Evolutionary conservation across 768 basidiomycete species (phyloP), one percentile per base, ranked within the genome.

Genomic region (Amanita pseudoporphyria): DNA sequence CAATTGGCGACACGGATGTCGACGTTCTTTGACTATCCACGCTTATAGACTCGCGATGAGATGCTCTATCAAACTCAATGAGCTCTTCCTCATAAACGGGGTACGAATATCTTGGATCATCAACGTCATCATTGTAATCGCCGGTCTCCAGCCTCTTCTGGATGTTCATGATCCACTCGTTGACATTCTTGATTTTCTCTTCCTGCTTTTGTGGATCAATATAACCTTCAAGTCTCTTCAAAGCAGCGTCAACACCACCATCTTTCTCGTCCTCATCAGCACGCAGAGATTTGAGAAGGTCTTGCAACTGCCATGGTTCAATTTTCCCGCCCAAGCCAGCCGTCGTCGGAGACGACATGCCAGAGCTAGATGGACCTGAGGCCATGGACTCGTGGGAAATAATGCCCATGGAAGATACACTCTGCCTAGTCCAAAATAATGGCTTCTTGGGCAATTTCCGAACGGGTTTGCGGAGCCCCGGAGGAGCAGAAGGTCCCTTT

Each of bases 291-390:
- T 88, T 84, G 9, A 90, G 72, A 33, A 90, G 66, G 22, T 84
- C 82, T 58, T 86, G 85, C 65, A 87, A 70, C 56, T 90, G 89
- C 89, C 89, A 91, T 47, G 81, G 79, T n/a, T 82, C 78, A 14
- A 89, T 79, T 24, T 66, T 67, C 0, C 67, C 71, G 2, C 71
- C 75, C 4, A 77, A 62, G 16, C 67, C 68, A 6, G 63, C 60
- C 5, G 60, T 66, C 18, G 69, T 70, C 5, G 69, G 57, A 0
- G 70, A 67, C 9, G 76, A 71, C 9, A 67, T 56, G 9, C 65
- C 69, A 12, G 69, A 76, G 54, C 71, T 67, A 5, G 62, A 70
- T 38, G 57, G 71, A 48, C 64, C 75, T 26, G 77, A 84, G 19
- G 68, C 71, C 47, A 81, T 63, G 2, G 82, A 84, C 33, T 76